Evolutionary conservation across 1,139 yeast species (phyloP), one percentile per base, ranked within the genome.

Genomic region (Geotrichum histeridarum): DNA sequence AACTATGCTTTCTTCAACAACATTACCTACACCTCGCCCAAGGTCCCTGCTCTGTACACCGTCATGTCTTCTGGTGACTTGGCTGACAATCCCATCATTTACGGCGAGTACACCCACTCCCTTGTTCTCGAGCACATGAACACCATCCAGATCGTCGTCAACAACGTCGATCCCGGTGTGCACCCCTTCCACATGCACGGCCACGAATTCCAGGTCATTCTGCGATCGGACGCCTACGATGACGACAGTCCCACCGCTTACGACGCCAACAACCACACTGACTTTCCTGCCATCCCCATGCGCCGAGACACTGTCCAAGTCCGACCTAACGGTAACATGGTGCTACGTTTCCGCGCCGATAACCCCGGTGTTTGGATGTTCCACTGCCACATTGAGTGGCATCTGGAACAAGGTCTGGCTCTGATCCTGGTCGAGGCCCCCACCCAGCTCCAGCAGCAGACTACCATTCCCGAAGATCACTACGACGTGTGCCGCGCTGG

Each of bases 331-430:
- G 86, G 91, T 33, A 82, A 83, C 70, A 77, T 88, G 64, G 69
- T 78, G 22, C 50, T 74, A 48, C 76, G 96, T 65, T 86, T 87
- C 72, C 78, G 76, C 61, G 88, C 95, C 51, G 82, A 84, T 64
- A 87, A 88, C 69, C 96, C 96, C 31, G 96, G 96, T 64, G 89
- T 87, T 42, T 88, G 95, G 95, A 77, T 85, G 65, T 89, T 89
- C 87, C 96, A 89, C 70, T 90, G 96, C 73, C 96, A 89, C 65
- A 84, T 89, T 61, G 96, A 89, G 65, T 89, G 96, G 96, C 96
- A 89, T 74, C 78, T 89, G 75, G 83, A 81, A 64, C 96, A 88
- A 71, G 96, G 96, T 59, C 77, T 89, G 58, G 91, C 90, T 42
- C 67, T 86, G 57, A 75, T 77, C n/a, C 74, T 87, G 47, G 74